Evolutionary conservation across 768 basidiomycete genomes (phyloP).

Genomic region (Lactarius quietus): DNA sequence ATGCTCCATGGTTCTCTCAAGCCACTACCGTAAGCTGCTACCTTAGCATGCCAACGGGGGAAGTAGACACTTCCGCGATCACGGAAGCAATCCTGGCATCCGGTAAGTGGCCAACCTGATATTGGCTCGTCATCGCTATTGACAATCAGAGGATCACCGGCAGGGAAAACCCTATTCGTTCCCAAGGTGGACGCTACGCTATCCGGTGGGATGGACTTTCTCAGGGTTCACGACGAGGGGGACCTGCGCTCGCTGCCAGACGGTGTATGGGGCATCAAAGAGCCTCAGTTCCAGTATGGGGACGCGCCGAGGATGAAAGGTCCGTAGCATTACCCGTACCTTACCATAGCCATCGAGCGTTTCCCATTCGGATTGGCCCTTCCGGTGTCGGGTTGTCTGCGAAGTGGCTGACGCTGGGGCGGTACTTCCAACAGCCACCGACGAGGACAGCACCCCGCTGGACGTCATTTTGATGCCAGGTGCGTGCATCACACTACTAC

Average conservation of each 20-base stretch:
- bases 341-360: constrained; percentile 4
- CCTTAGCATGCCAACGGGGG: constrained; percentile 73
- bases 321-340: constrained; percentile 34
- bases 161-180: constrained; percentile 67
- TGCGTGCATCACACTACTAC: constrained; percentile 22
- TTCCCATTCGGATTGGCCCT: constrained; percentile 5
- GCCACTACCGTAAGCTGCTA: constrained; percentile 64
- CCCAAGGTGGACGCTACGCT: constrained; percentile 52
- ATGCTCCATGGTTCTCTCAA: constrained; percentile 48
- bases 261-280: constrained; percentile 74
- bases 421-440: constrained; percentile 4
- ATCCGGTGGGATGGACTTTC: constrained; percentile 57
- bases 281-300: constrained; percentile 49
- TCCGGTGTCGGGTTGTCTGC: not conserved
- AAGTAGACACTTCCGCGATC: constrained; percentile 56
- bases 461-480: constrained; percentile 16
- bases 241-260: constrained; percentile 56
- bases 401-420: not conserved
- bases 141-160: not conserved
- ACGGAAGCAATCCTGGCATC: constrained; percentile 49
- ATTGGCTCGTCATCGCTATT: not conserved
- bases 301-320: constrained; percentile 48
- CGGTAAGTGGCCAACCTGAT: constrained; percentile 39
- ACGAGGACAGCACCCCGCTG: not conserved
- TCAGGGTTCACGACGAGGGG: constrained; percentile 53